Evolutionary conservation across 176 grass and related monocot genomes (phyloP).

Genomic region (Themeda triandra): DNA sequence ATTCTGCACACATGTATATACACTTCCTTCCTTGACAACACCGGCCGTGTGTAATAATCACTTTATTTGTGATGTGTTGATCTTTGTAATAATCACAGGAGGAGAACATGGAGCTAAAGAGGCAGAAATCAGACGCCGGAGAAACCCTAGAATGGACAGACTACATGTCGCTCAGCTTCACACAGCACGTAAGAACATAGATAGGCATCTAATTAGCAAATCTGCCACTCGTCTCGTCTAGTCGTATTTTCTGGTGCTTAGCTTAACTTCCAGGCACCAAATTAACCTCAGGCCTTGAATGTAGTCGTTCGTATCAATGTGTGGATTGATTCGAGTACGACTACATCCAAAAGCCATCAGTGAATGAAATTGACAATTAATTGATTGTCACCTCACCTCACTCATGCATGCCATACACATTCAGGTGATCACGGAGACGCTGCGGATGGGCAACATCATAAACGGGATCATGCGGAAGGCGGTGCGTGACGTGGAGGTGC

Average conservation of each 20-base stretch:
- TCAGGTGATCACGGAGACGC: constrained; percentile 74
- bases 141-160: constrained; percentile 61
- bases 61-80: neutral
- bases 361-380: neutral
- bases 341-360: no score
- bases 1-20: neutral
- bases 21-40: neutral
- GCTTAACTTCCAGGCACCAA: no score
- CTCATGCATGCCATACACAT: neutral
- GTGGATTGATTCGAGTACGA: no score
- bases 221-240: no score
- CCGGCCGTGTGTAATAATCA: neutral
- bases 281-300: no score
- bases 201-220: no score
- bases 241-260: no score
- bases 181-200: constrained; percentile 57
- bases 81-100: constrained; percentile 36
- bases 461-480: constrained; percentile 88
- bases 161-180: constrained; percentile 85
- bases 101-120: constrained; percentile 71
- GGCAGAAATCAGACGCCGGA: constrained; percentile 22
- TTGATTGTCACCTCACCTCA: no score
- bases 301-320: no score
- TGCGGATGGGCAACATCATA: constrained; percentile 77
- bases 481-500: constrained; percentile 59